phyloP scores from a whole-genome alignment of 805 yeast species.

The Scheffersomyces lignosus region DNA sequence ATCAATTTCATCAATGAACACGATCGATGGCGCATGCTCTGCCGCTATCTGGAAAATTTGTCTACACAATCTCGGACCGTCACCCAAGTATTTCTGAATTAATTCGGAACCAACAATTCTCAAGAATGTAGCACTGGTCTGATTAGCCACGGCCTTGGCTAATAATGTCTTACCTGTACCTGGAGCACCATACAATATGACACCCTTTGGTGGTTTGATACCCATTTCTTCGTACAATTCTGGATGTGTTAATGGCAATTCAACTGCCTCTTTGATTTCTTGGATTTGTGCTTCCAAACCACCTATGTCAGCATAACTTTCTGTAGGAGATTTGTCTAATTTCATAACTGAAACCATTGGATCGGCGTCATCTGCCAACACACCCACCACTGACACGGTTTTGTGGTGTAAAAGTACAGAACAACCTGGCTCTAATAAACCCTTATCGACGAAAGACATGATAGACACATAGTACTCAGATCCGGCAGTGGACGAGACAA shows the following conservation, averaged over 20 bases:
- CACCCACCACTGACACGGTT: conserved; percentile 95
- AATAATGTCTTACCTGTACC: conserved; percentile 96
- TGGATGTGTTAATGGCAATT: conserved; percentile 93
- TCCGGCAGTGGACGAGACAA: conserved; percentile 92
- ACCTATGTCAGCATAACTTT: conserved; percentile 95
- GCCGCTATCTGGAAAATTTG: conserved; percentile 96
- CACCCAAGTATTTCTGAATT: conserved; percentile 95
- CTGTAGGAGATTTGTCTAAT: conserved; percentile 96
- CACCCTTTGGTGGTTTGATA: conserved; percentile 97
- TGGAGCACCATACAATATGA: conserved; percentile 94
- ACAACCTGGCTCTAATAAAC: conserved; percentile 93
- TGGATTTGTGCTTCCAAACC: conserved; percentile 95
- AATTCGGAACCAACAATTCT: conserved; percentile 97
- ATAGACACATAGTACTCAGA: conserved; percentile 97
- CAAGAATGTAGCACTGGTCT: conserved; percentile 92
- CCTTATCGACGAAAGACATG: conserved; percentile 95
- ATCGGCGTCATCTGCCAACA: conserved; percentile 95
- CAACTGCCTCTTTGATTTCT: conserved; percentile 97
- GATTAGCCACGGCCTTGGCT: conserved; percentile 98
- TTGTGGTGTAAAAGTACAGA: conserved; percentile 94
- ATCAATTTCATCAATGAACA: conserved; percentile 96
- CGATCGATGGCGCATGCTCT: conserved; percentile 97
- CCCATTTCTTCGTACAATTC: conserved; percentile 98
- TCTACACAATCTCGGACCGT: conserved; percentile 92
- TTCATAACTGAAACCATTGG: conserved; percentile 98